phyloP scores from a whole-genome alignment of 208 protist species.

The Trypanosoma mega region DNA sequence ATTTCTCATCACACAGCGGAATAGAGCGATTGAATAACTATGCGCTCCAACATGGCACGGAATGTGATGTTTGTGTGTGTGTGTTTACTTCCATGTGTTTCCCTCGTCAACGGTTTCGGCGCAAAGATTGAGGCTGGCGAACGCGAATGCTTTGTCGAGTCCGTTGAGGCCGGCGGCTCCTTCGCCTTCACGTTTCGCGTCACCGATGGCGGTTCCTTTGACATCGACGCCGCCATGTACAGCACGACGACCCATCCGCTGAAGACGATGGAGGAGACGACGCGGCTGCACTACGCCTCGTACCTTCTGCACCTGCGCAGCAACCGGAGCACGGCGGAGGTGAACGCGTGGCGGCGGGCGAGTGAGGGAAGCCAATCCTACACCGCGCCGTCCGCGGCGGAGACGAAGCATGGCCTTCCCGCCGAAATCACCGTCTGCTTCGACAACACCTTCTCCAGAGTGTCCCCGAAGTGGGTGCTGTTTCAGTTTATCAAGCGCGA shows the following conservation, averaged over 20 bases:
- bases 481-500: slow-evolving; percentile 61
- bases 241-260: slow-evolving; percentile 39
- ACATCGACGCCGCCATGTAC: slow-evolving; percentile 56
- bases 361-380: slow-evolving; percentile 65
- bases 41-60: no score
- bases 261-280: slow-evolving; percentile 25
- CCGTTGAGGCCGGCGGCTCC: slow-evolving; percentile 52
- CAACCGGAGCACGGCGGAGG: slow-evolving; percentile 25
- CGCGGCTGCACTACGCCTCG: slow-evolving; percentile 49
- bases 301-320: slow-evolving; percentile 34
- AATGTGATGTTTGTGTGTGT: no score
- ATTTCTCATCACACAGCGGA: no score
- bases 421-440: slow-evolving; percentile 67
- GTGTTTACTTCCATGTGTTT: neutral
- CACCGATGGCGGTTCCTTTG: slow-evolving; percentile 67
- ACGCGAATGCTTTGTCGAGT: slow-evolving; percentile 66
- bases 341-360: slow-evolving; percentile 56
- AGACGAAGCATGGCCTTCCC: slow-evolving; percentile 61
- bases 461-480: slow-evolving; percentile 68
- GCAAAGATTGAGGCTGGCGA: slow-evolving; percentile 49
- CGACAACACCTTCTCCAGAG: slow-evolving; percentile 59
- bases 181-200: slow-evolving; percentile 71
- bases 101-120: slow-evolving; percentile 29
- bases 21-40: no score
- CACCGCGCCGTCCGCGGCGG: slow-evolving; percentile 44